phyloP scores from a whole-genome alignment of 2,329 filamentous ascomycete species.

The Botrytis medusae region DNA sequence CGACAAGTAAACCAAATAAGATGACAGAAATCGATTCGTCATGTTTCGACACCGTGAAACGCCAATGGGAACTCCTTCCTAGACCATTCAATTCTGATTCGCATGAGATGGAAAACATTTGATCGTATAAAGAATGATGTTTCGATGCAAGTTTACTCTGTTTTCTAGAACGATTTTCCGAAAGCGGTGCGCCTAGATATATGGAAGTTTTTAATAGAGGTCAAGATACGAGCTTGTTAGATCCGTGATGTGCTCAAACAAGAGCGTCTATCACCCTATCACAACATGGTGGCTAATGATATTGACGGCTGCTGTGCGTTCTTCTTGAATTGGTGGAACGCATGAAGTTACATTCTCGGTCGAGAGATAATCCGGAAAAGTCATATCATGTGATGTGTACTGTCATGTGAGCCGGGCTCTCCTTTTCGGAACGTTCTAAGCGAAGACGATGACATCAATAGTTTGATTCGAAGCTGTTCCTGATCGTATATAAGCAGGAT shows the following conservation, averaged over 20 bases:
- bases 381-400: not conserved
- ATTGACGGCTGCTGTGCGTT: not conserved
- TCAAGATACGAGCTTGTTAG: not conserved
- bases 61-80: not conserved
- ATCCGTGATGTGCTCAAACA: not conserved
- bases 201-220: not conserved
- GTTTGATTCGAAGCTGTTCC: not conserved
- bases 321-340: not conserved
- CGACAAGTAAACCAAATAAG: not conserved
- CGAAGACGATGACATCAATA: not conserved
- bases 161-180: not conserved
- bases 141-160: too few relatives aligned
- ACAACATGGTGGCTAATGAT: not conserved
- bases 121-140: too few relatives aligned
- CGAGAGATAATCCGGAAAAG: slow-evolving; percentile 1
- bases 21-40: not conserved
- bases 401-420: not conserved
- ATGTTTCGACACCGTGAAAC: slow-evolving; percentile 1
- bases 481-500: not conserved
- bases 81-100: slow-evolving; percentile 5
- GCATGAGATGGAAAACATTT: not conserved
- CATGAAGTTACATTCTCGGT: slow-evolving; percentile 7
- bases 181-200: not conserved
- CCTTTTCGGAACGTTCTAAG: slow-evolving; percentile 4
- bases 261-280: not conserved